These are phyloP conservation scores for Microsporum ferrugineum DNA, from an alignment of 2,329 filamentous ascomycete genomes.

Conservation along the genomic window DNA sequence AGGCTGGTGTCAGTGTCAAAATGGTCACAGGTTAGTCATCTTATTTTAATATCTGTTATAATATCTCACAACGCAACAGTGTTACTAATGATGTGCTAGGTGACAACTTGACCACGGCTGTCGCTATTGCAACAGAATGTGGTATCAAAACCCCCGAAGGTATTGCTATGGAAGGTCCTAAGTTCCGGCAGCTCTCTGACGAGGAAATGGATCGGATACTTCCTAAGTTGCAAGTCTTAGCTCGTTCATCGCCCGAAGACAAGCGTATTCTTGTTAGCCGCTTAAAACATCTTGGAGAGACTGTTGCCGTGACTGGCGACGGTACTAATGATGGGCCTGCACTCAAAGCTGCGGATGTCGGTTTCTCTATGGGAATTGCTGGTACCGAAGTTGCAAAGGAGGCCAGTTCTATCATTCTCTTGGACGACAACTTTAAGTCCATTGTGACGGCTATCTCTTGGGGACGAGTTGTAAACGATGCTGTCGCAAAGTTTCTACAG, in stretches of 20 bases:
- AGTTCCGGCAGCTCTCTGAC: constrained; percentile 51
- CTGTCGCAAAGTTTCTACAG: constrained; percentile 56
- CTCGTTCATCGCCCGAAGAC: constrained; percentile 55
- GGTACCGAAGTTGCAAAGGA: constrained; percentile 59
- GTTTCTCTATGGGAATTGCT: constrained; percentile 57
- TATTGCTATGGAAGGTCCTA: constrained; percentile 57
- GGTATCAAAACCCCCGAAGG: constrained; percentile 52
- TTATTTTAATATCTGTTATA: not conserved
- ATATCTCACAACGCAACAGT: not conserved
- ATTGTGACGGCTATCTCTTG: constrained; percentile 57
- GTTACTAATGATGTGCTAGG: constrained; percentile 20
- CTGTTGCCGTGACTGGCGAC: constrained; percentile 52
- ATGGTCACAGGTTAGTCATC: constrained; percentile 50
- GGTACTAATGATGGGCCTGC: constrained; percentile 57
- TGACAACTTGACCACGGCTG: constrained; percentile 60
- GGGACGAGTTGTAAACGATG: constrained; percentile 59
- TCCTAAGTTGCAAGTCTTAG: constrained; percentile 51
- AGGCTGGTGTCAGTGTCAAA: constrained; percentile 58
- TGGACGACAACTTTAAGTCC: constrained; percentile 55
- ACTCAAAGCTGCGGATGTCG: constrained; percentile 54
- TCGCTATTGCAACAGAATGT: constrained; percentile 62
- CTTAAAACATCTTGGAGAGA: constrained; percentile 52
- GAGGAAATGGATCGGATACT: constrained; percentile 48
- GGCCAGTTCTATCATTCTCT: constrained; percentile 55
- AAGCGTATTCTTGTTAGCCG: constrained; percentile 53